Base-by-base conservation (phyloP, 208 protist genomes). In the Trichomonas gallinae region DNA sequence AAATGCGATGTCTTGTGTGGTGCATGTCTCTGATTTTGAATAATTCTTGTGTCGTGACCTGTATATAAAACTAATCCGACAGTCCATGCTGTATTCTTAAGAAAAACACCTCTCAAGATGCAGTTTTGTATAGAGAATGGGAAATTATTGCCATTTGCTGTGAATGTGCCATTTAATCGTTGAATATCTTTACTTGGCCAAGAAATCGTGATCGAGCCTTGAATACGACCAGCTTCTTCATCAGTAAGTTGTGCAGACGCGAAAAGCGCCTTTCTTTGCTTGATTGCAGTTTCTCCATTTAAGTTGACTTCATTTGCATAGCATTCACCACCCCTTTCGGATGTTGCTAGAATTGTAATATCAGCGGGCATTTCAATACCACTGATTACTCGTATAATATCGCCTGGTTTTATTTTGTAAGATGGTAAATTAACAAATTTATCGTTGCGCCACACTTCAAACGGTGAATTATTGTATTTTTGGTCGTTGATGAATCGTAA, bases 1-100 rank as follows among this genome's bases (percentile, higher is more conserved):
- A 93, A 36, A 26, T 23, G 13, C 17, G 87, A 48, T 0, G 44
- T 48, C 51, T 93, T 93, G n/a, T 42, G 40, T 34, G 44, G 40
- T 0, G 44, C 40, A 23, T 93, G 40, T 38, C 45, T 93, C 0
- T 26, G 23, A 31, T 97, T 97, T 15, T 89, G 36, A 34, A 97
- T 97, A 3, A 97, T 93, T 36, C 96, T 97, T 23, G 96, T 96
- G 38, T 97, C 96, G 42, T 93, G 96, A 17, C 96, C 96, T n/a
- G 87, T 51, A 34, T 44, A n/a, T 38, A 93, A 38, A 93, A 51
- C 87, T 17, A 93, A 15, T 36, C 87, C 87, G 6, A 93, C 34
- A 40, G 44, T 44, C 11, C 45, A 34, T n/a, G 23, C 0, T 10
- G 87, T 93, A 15, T 93, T 23, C 42, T 38, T 34, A 8, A 44